A percentile compares a stretch with the other conserved stretches of the same genome.
phyloP scores from a whole-genome alignment of 441 rosid genomes.

The Capsella rubella region DNA sequence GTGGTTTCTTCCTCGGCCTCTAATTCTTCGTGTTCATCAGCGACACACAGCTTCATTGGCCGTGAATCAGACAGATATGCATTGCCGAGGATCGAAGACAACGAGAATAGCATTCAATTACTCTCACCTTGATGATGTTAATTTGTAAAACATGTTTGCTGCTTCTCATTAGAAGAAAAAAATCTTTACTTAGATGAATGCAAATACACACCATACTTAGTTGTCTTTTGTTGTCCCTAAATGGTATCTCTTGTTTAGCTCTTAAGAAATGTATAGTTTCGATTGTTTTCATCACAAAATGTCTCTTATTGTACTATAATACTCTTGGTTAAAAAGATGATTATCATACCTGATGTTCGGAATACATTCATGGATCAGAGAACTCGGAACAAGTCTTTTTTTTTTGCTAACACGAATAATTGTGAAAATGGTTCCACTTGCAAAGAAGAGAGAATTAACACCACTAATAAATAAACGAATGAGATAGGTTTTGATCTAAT shows the following conservation, averaged over 20 bases:
- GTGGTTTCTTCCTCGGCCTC: slow-evolving; percentile 46
- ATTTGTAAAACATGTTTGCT: slow-evolving; percentile 10
- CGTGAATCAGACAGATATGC: slow-evolving; percentile 34
- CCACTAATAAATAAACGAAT: background rate
- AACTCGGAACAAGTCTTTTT: too few species aligned
- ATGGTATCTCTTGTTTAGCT: background rate
- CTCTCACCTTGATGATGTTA: slow-evolving; percentile 37
- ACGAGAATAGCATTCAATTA: slow-evolving; percentile 38
- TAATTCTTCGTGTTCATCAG: slow-evolving; percentile 46
- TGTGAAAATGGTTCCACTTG: background rate
- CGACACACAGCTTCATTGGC: slow-evolving; percentile 35
- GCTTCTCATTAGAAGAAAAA: slow-evolving; percentile 3
- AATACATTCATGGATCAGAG: background rate
- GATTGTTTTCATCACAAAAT: too few species aligned
- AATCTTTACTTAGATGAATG: background rate
- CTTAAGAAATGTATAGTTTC: too few species aligned
- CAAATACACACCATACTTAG: background rate
- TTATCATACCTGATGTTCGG: background rate
- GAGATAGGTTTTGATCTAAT: background rate
- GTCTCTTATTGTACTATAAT: too few species aligned
- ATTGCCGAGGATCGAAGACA: slow-evolving; percentile 39
- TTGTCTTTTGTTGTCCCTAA: slow-evolving; percentile 3
- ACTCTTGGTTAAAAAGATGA: too few species aligned
- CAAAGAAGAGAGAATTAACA: background rate
- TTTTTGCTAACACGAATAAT: too few species aligned